Percentiles rank a stretch among this genome's conserved stretches.
Evolutionary conservation across 2,329 filamentous ascomycete genomes (phyloP).

Genomic region (Sporothrix schenckii): DNA sequence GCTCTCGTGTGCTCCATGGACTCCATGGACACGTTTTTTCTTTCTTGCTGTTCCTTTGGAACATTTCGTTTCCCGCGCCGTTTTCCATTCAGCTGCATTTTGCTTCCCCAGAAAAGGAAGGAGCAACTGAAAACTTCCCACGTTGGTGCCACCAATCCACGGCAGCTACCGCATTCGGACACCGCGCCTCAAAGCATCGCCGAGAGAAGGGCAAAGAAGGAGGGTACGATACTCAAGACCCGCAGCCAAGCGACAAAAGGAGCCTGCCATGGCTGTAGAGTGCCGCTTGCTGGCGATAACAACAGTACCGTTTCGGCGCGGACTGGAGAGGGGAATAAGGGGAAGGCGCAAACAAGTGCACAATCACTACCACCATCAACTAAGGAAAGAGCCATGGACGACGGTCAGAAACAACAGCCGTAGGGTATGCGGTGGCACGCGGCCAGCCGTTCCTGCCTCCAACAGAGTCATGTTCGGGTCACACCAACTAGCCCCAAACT

Average conservation of each 20-base stretch:
- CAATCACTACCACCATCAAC: background rate
- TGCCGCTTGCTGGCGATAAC: background rate
- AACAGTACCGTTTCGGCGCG: conserved; percentile 20
- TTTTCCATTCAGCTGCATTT: background rate
- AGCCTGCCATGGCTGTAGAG: background rate
- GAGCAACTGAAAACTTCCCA: background rate
- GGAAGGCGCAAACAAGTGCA: conserved; percentile 8
- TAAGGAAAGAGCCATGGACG: conserved; percentile 6
- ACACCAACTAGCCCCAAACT: conserved; percentile 1
- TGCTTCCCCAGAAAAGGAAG: conserved; percentile 24
- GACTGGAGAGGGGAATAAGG: background rate
- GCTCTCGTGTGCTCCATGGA: background rate
- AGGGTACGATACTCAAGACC: background rate
- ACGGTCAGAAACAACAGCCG: background rate
- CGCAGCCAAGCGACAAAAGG: background rate
- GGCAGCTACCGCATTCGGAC: conserved; percentile 21
- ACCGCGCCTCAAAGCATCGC: conserved; percentile 13
- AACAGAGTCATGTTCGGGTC: background rate
- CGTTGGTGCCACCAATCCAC: background rate
- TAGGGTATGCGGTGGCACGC: background rate
- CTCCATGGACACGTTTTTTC: background rate
- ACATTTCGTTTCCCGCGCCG: background rate
- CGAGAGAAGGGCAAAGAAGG: conserved; percentile 15
- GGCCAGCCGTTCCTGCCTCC: conserved; percentile 5
- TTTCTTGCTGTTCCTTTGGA: background rate